Evolutionary conservation across 2,329 filamentous ascomycete genomes (phyloP).

Genomic region (Thelonectria discophora): DNA sequence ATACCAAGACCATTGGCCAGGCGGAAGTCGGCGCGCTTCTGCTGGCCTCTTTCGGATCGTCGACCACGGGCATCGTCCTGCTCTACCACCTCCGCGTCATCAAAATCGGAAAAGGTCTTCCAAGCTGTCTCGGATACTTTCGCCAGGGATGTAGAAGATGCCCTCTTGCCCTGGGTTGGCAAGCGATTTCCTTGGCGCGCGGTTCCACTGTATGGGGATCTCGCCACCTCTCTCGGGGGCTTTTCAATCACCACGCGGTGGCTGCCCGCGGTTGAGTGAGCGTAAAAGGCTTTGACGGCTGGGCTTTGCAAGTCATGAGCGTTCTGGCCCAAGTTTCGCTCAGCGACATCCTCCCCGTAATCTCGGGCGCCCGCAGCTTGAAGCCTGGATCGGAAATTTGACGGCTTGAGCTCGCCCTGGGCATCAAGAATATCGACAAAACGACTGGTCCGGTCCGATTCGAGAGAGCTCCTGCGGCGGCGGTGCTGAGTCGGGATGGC

Average conservation of each 20-base stretch:
- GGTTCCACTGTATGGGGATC: slow-evolving; percentile 16
- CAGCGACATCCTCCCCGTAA: slow-evolving; percentile 72
- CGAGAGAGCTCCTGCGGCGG: slow-evolving; percentile 30
- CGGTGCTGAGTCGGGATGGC: slow-evolving; percentile 35
- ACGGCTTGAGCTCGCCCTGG: slow-evolving; percentile 59
- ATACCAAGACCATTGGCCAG: slow-evolving; percentile 10
- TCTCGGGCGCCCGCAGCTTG: slow-evolving; percentile 60
- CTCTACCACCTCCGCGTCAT: slow-evolving; percentile 15
- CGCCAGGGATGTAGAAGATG: slow-evolving; percentile 8
- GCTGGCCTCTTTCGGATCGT: slow-evolving; percentile 18
- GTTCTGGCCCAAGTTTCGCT: slow-evolving; percentile 63
- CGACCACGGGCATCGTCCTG: slow-evolving; percentile 14
- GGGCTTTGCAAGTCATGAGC: slow-evolving; percentile 45
- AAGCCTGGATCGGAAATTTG: slow-evolving; percentile 59
- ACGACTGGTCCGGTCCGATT: slow-evolving; percentile 30
- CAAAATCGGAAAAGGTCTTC: slow-evolving; percentile 31
- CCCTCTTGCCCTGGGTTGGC: slow-evolving; percentile 2
- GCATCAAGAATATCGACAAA: slow-evolving; percentile 67
- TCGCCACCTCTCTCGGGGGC: slow-evolving; percentile 16
- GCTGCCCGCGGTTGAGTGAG: slow-evolving; percentile 23
- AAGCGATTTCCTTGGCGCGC: slow-evolving; percentile 10
- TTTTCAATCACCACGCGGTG: slow-evolving; percentile 25
- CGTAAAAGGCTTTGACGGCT: slow-evolving; percentile 50
- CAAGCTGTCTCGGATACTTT: slow-evolving; percentile 30
- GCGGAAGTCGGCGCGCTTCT: slow-evolving; percentile 23